A percentile compares a stretch with the other conserved stretches of the same genome.
phyloP scores from a whole-genome alignment of 345 rosid species.

The Citrus glauca region DNA sequence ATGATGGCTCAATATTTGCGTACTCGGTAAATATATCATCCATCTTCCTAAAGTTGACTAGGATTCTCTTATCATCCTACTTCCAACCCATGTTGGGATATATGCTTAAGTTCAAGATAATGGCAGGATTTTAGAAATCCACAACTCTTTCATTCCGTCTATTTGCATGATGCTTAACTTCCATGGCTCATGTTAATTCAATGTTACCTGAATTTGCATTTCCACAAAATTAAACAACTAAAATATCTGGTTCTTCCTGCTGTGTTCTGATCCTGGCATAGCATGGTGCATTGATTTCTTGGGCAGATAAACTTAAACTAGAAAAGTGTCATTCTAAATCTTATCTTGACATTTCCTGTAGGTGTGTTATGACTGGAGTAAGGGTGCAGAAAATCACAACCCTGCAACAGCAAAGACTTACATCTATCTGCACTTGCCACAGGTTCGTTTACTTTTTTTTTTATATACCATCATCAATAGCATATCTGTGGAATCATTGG shows the following conservation, averaged over 20 bases:
- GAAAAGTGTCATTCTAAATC: background rate
- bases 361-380: conserved; percentile 98
- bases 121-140: background rate
- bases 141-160: background rate
- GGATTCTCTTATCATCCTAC: background rate
- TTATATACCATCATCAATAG: background rate
- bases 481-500: background rate
- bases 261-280: background rate
- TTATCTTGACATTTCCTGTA: conserved; percentile 17
- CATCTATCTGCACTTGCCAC: conserved; percentile 64
- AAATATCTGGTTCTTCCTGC: background rate
- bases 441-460: conserved; percentile 29
- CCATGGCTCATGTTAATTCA: background rate
- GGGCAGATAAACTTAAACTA: background rate
- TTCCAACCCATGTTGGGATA: background rate
- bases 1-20: conserved; percentile 88
- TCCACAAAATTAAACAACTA: background rate
- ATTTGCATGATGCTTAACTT: background rate
- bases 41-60: background rate
- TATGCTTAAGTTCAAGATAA: background rate
- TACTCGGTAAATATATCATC: conserved; percentile 57
- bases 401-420: conserved; percentile 59
- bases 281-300: background rate
- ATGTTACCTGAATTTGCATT: background rate
- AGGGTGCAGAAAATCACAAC: conserved; percentile 82